A percentile compares a stretch with the other conserved stretches of the same genome.
Conservation (phyloP, 202 grass and related monocot species). For the Sporobolus alterniflorus region DNA sequence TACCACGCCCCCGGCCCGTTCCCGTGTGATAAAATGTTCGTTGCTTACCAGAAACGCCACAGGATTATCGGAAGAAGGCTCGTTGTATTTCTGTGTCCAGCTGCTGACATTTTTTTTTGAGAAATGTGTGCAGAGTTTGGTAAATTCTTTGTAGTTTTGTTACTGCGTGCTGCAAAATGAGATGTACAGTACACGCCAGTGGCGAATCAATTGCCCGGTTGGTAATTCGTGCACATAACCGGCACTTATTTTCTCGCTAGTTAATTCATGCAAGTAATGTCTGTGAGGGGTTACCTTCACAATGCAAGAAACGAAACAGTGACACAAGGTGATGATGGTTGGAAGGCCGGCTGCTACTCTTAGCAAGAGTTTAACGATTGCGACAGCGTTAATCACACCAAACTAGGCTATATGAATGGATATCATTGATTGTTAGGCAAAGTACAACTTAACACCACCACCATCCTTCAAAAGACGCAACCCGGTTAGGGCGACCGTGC, state of each 20-base stretch:
- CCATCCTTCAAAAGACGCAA: no score
- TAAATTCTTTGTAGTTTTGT: neutral
- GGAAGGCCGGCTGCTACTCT: no score
- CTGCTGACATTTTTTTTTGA: neutral
- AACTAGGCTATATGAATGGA: no score
- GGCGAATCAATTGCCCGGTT: neutral
- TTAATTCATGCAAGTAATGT: conserved; percentile 20
- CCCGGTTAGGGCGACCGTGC: no score
- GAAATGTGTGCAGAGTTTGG: neutral
- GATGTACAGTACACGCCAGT: neutral
- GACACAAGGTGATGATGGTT: no score
- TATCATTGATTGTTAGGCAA: no score
- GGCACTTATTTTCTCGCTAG: neutral
- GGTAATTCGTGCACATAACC: conserved; percentile 28
- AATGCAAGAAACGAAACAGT: no score
- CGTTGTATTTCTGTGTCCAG: neutral
- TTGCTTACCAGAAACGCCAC: conserved; percentile 3
- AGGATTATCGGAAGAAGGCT: neutral
- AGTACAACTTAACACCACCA: no score
- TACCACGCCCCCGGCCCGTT: neutral
- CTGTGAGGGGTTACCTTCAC: neutral
- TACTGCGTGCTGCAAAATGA: neutral
- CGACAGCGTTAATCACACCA: no score
- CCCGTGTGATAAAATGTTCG: neutral
- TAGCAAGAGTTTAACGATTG: no score